A percentile compares a stretch with the other conserved stretches of the same genome.
Evolutionary conservation across 257 asterid species (phyloP).

Genomic region (Ophiorrhiza pumila): DNA sequence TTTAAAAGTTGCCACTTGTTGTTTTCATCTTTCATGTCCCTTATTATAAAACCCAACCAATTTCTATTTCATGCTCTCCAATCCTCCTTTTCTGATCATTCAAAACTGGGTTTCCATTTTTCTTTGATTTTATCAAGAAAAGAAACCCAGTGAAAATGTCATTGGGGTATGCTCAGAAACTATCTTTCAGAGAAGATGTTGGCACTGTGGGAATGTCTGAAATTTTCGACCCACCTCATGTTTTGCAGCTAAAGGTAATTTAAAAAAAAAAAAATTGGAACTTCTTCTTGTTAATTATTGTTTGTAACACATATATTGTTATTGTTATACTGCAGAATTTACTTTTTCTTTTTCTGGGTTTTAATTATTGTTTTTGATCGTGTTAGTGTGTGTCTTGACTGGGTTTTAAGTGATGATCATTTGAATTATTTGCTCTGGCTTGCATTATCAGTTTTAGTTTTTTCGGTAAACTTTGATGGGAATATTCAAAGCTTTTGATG

Average conservation of each 20-base stretch:
- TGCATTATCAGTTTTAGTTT: not conserved
- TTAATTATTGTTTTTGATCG: conserved; percentile 10
- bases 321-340: conserved; percentile 13
- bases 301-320: conserved; percentile 16
- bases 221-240: conserved; percentile 63
- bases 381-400: conserved; percentile 2
- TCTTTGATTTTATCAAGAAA: too few species aligned
- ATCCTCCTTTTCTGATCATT: too few species aligned
- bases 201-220: conserved; percentile 97
- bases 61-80: too few species aligned
- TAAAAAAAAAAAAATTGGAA: too few species aligned
- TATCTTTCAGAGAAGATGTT: conserved; percentile 83
- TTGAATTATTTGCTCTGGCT: not conserved
- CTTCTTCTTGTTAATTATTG: not conserved
- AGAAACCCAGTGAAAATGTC: conserved; percentile 40
- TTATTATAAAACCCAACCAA: too few species aligned
- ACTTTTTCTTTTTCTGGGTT: conserved; percentile 20
- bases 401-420: not conserved
- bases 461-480: not conserved
- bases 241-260: conserved; percentile 69
- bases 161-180: conserved; percentile 93
- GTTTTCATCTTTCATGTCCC: too few species aligned
- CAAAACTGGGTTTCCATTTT: too few species aligned
- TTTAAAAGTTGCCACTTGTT: too few species aligned
- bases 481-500: not conserved